Base-by-base conservation (phyloP, 768 basidiomycete species). In the Chiua virens region DNA sequence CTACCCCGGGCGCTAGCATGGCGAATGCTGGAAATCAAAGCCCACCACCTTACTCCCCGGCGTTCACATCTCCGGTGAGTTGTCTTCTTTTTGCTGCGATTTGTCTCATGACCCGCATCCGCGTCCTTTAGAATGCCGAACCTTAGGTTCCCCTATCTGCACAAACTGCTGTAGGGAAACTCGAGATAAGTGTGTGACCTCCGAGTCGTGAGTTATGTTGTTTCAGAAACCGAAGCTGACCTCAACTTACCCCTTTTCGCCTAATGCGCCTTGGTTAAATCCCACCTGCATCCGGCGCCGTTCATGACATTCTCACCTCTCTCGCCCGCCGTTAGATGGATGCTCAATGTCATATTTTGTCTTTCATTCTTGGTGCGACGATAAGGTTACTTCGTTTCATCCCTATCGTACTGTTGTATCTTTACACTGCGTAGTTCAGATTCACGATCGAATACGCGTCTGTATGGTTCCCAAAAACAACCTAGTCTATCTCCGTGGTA, bases 21-120 rank as follows among this genome's bases (percentile, higher is more conserved):
- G 1, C n/a, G n/a, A 45, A 43, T 10, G 43, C 18, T 17, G n/a
- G 21, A 35, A 45, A 51, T 8, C 48, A 21, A 20, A 63, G 52
- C 48, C 64, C 63, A 23, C 63, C 63, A 3, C 63, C 64, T 1
- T 64, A 64, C 38, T 60, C 46, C 6, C 44, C 67, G 11, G 30
- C 64, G 3, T 61, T 61, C 1, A 60, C 62, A 32, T 60, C 46
- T 8, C 44, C 65, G n/a, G 66, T 67, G 43, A 61, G 66, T 28
- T 20, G 1, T 38, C 20, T 34, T 23, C 10, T n/a, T 45, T 25
- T 37, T 6, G 14, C 35, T 32, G 17, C 15, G 21, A 9, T 3
- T 22, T 14, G 8, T 28, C 34, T 28, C 42, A 40, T 34, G n/a
- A 3, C 36, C 25, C 13, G 9, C 5, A 18, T 41, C 30, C 25